Evolutionary conservation across 176 grass and related monocot species (phyloP), one percentile per base, ranked within the genome.

Genomic region (Poa annua): DNA sequence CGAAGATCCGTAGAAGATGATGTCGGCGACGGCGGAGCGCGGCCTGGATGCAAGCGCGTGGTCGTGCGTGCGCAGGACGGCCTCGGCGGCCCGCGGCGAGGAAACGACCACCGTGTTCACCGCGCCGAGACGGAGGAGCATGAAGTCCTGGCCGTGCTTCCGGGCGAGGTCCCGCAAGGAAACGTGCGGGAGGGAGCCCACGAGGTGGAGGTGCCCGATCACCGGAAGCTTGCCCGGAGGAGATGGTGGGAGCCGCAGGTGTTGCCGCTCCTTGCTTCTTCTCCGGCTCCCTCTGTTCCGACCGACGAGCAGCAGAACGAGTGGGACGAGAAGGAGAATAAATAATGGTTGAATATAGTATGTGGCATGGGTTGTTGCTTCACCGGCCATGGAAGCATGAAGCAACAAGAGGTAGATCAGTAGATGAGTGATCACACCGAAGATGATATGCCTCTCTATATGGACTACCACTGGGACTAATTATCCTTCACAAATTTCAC

Each of bases 191-290:
- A 72, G 42, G 42, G 12, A 0, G 0, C 69, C 69, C 41, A 72
- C 42, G 1, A 49, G 69, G 69, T 72, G 69, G 12, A 72, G 42
- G 22, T 72, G 69, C 69, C 69, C 69, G 42, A 72, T 72, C 42
- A 72, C 69, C 12, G 69, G 69, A 11, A 72, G 3, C 13, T 24
- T 47, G 42, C 69, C 21, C 7, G 69, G 69, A 26, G 69, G 69
- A 42, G 42, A 72, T 49, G 42, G 69, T 29, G 69, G 69, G 42
- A 72, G 69, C 6, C 21, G 69, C 69, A 17, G 13, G 69, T 17
- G 25, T 25, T 15, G 42, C 69, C 14, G 22, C 69, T 49, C 13
- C 21, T 26, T 48, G 69, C 6, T 72, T 45, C 21, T 71, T 45
- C 69, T 72, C 24, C 42, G 41, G 69, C 42, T 72, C 42, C 69